These are phyloP conservation scores for Luvunga scandens DNA, from an alignment of 345 rosid species.

Conservation along the genomic window DNA sequence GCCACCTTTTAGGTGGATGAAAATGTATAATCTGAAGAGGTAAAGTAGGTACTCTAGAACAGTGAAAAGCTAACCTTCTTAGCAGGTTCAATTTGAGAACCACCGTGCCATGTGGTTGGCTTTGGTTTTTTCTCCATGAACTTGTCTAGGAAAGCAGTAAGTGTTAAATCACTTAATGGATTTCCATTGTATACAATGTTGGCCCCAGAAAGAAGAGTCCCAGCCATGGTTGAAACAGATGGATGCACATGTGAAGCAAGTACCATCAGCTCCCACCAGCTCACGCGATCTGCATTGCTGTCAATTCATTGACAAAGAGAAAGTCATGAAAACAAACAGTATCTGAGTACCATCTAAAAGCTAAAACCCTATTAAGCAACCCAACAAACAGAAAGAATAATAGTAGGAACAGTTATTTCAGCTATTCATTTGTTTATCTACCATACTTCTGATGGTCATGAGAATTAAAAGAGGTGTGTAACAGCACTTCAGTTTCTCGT, in stretches of 20 bases:
- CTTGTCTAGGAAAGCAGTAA: constrained; percentile 83
- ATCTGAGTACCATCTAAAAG: not conserved
- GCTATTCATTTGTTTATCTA: not conserved
- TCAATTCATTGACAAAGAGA: constrained; percentile 16
- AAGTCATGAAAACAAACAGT: not conserved
- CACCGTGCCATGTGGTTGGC: constrained; percentile 87
- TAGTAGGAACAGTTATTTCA: not conserved
- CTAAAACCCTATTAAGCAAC: not conserved
- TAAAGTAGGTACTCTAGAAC: not conserved
- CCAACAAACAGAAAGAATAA: not conserved
- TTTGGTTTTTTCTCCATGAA: constrained; percentile 98
- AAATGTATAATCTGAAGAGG: not conserved
- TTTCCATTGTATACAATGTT: constrained; percentile 89
- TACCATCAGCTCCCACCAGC: constrained; percentile 95
- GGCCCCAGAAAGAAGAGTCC: constrained; percentile 85
- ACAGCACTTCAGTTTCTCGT: not conserved
- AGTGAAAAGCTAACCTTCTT: constrained; percentile 58
- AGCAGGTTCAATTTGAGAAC: constrained; percentile 94
- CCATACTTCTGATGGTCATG: not conserved
- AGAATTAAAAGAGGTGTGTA: not conserved
- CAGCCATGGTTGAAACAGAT: constrained; percentile 96
- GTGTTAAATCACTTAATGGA: constrained; percentile 73
- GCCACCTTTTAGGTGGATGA: not conserved
- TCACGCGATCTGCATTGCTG: constrained; percentile 78
- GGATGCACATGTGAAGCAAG: constrained; percentile 91